phyloP scores from a whole-genome alignment of 2,329 filamentous ascomycete genomes.

The Talaromyces funiculosus region DNA sequence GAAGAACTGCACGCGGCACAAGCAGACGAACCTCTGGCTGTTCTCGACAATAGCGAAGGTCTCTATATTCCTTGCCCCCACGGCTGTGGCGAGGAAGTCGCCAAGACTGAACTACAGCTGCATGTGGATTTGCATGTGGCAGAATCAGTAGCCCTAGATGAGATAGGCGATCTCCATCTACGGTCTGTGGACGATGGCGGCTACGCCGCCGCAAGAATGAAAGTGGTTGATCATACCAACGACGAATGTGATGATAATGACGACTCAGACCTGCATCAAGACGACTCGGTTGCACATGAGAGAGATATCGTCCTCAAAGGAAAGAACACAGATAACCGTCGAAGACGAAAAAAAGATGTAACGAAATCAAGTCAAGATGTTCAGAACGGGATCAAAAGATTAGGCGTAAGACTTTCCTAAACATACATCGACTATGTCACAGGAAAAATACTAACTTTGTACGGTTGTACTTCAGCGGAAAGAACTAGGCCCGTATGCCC shows the following conservation, averaged over 20 bases:
- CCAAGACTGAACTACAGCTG: slow-evolving; percentile 48
- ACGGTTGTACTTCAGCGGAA: slow-evolving; percentile 42
- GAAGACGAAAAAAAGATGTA: background rate
- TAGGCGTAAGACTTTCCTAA: slow-evolving; percentile 23
- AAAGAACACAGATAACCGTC: background rate
- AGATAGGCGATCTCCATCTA: slow-evolving; percentile 18
- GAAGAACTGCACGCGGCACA: background rate
- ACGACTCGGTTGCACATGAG: background rate
- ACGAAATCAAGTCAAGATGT: background rate
- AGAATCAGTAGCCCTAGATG: slow-evolving; percentile 43
- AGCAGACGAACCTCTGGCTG: background rate
- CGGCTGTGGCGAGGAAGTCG: slow-evolving; percentile 56
- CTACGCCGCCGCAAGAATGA: background rate
- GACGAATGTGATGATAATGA: background rate
- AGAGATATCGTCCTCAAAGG: slow-evolving; percentile 3
- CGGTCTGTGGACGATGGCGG: background rate
- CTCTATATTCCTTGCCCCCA: slow-evolving; percentile 52
- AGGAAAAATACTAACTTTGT: slow-evolving; percentile 10
- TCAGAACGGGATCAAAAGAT: slow-evolving; percentile 22
- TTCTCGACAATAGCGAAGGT: slow-evolving; percentile 14
- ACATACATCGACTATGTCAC: background rate
- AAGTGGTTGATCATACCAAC: background rate
- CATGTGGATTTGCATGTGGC: slow-evolving; percentile 57
- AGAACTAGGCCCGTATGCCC: slow-evolving; percentile 65
- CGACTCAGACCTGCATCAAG: background rate